Evolutionary conservation across 495 filamentous ascomycete species (phyloP).

Genomic region (Cudoniella acicularis): DNA sequence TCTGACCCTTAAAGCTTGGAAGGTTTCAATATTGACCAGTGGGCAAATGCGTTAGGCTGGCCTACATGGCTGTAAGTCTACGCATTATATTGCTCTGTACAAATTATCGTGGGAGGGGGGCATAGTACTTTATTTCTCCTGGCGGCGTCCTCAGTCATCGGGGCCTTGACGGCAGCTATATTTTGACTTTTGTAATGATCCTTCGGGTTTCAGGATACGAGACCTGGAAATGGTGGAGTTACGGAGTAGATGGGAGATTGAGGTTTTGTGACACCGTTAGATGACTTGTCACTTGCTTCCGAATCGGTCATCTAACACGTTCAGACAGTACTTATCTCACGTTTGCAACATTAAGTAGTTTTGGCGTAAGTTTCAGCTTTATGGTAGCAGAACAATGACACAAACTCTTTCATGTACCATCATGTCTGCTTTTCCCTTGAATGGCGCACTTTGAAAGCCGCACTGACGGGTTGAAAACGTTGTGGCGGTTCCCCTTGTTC

Average conservation of each 20-base stretch:
- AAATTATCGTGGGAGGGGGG: too few relatives aligned
- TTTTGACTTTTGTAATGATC: background rate
- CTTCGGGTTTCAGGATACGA: background rate
- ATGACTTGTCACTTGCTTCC: too few relatives aligned
- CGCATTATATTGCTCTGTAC: background rate
- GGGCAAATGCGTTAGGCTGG: background rate
- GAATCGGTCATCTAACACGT: too few relatives aligned
- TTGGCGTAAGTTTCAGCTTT: background rate
- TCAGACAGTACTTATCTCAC: too few relatives aligned
- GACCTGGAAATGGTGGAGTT: background rate
- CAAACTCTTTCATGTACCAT: constrained; percentile 1
- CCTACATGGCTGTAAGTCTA: background rate
- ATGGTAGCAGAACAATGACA: background rate
- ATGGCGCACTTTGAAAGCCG: background rate
- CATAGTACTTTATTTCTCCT: too few relatives aligned
- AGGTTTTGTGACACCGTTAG: too few relatives aligned
- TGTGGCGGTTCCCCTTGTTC: constrained; percentile 7
- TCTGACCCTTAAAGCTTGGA: constrained; percentile 71
- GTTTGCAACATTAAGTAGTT: background rate
- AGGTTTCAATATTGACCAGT: constrained; percentile 24
- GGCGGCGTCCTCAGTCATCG: too few relatives aligned
- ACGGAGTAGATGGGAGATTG: too few relatives aligned
- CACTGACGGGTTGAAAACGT: constrained; percentile 7
- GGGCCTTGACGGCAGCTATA: too few relatives aligned
- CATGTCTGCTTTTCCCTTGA: background rate